Conservation (phyloP, 192 early-diverging fungal species). For the Coemansia erecta region DNA sequence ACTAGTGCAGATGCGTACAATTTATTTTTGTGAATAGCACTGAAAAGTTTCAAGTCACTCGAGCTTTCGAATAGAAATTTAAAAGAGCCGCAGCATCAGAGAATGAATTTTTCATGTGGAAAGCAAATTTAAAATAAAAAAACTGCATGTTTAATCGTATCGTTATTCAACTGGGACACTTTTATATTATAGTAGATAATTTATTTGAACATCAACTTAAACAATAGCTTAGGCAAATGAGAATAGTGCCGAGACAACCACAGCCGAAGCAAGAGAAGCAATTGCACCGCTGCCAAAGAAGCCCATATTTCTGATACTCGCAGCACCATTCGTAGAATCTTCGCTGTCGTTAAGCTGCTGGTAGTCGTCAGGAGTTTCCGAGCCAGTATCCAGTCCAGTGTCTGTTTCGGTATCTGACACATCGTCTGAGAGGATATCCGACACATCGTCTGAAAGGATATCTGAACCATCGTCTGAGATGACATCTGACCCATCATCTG, state of each 20-base stretch:
- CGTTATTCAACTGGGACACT: too few relatives aligned
- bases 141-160: too few relatives aligned
- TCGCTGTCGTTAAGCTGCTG: background rate
- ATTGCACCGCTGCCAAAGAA: background rate
- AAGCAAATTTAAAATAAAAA: background rate
- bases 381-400: background rate
- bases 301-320: background rate
- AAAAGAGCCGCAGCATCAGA: too few relatives aligned
- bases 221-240: constrained; percentile 7
- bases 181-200: too few relatives aligned
- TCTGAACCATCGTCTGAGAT: too few relatives aligned
- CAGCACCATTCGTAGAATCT: background rate
- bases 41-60: too few relatives aligned
- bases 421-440: background rate
- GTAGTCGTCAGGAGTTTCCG: background rate
- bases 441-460: too few relatives aligned
- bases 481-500: too few relatives aligned
- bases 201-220: too few relatives aligned
- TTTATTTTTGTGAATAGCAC: background rate
- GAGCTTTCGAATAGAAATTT: background rate
- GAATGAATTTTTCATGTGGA: background rate
- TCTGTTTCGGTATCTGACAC: background rate
- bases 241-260: constrained; percentile 1
- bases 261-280: constrained; percentile 1
- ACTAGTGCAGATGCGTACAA: too few relatives aligned